Conservation (phyloP, 2,329 filamentous ascomycete species). For the Penicillium fuscoglaucum region DNA sequence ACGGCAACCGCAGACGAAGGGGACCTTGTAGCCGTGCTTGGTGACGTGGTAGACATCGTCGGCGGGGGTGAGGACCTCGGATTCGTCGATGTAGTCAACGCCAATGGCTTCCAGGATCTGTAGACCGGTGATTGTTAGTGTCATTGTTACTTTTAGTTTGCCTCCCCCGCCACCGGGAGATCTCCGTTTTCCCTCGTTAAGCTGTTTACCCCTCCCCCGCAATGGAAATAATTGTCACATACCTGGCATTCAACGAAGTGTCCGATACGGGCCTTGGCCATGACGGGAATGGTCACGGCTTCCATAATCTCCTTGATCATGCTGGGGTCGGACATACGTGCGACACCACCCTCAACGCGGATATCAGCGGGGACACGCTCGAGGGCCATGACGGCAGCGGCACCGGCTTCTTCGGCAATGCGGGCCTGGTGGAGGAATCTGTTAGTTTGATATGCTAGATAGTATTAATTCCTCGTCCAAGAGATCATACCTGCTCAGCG, state of each 20-base stretch:
- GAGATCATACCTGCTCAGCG: conserved; percentile 66
- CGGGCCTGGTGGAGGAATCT: conserved; percentile 61
- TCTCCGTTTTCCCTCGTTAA: background rate
- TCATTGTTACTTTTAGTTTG: background rate
- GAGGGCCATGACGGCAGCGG: conserved; percentile 95
- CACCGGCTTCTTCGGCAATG: conserved; percentile 96
- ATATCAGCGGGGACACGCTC: conserved; percentile 98
- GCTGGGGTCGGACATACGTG: conserved; percentile 91
- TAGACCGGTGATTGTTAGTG: conserved; percentile 3
- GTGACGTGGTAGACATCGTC: conserved; percentile 89
- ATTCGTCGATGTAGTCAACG: conserved; percentile 98
- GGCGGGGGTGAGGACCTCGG: conserved; percentile 93
- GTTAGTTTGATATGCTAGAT: background rate
- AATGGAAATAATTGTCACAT: conserved; percentile 22
- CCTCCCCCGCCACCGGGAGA: background rate
- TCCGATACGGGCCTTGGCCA: conserved; percentile 97
- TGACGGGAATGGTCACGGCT: conserved; percentile 94
- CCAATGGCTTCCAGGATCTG: conserved; percentile 91
- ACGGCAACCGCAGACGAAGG: conserved; percentile 95
- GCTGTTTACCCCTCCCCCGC: conserved; percentile 3
- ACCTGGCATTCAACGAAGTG: conserved; percentile 96
- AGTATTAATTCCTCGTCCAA: background rate
- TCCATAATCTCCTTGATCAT: conserved; percentile 96
- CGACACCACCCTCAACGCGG: conserved; percentile 85
- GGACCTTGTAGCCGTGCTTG: conserved; percentile 77